A percentile compares a stretch with the other conserved stretches of the same genome.
phyloP scores from a whole-genome alignment of 139 green algal genomes.

The Pleodorina starrii region DNA sequence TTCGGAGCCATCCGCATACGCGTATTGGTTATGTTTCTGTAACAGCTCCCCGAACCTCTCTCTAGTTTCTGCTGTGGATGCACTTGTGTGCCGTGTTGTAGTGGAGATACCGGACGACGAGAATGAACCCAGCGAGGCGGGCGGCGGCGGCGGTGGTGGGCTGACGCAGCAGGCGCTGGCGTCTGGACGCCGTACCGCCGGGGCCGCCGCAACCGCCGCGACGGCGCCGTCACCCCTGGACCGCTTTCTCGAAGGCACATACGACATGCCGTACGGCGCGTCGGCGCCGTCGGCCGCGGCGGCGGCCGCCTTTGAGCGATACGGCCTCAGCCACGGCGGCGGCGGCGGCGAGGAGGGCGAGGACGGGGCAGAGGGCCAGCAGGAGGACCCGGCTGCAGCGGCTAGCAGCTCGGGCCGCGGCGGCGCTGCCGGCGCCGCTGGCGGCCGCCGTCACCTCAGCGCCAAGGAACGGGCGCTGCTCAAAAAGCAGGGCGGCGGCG shows the following conservation, averaged over 20 bases:
- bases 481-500: slow-evolving; percentile 63
- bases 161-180: slow-evolving; percentile 1
- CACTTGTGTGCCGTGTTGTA: background rate
- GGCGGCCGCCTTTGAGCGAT: slow-evolving; percentile 36
- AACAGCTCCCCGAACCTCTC: no score
- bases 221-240: slow-evolving; percentile 47
- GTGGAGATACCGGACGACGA: slow-evolving; percentile 4
- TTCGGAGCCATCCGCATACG: no score
- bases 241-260: slow-evolving; percentile 58
- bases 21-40: no score
- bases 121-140: no score
- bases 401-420: slow-evolving; percentile 35
- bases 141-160: background rate
- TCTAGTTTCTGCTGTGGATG: no score
- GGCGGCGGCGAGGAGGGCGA: background rate
- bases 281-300: background rate
- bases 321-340: background rate
- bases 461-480: slow-evolving; percentile 75
- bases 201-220: background rate
- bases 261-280: slow-evolving; percentile 42
- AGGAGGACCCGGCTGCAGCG: slow-evolving; percentile 17
- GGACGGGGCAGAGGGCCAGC: background rate
- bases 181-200: background rate
- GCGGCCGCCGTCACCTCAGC: slow-evolving; percentile 71
- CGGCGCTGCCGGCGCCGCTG: slow-evolving; percentile 11